These are phyloP conservation scores for Pleurotus platypus DNA, from an alignment of 768 basidiomycete genomes.

Conservation along the genomic window DNA sequence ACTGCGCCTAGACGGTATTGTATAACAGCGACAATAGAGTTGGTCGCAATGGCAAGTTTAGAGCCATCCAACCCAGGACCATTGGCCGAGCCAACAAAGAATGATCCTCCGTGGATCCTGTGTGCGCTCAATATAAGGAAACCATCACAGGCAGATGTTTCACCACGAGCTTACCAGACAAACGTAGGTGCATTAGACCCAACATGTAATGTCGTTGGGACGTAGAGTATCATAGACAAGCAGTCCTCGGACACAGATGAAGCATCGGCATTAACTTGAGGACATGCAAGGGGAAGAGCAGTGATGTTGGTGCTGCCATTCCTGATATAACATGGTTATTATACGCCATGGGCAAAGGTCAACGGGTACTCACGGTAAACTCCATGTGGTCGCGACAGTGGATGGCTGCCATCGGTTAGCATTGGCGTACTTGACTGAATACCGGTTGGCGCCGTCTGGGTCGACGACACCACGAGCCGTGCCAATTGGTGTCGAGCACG, in stretches of 20 bases:
- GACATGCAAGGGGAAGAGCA: slow-evolving; percentile 65
- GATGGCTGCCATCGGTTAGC: slow-evolving; percentile 62
- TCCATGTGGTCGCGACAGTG: slow-evolving; percentile 50
- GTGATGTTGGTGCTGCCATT: slow-evolving; percentile 48
- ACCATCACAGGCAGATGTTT: background rate
- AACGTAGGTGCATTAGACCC: slow-evolving; percentile 45
- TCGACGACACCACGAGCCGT: slow-evolving; percentile 50
- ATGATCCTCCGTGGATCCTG: slow-evolving; percentile 89
- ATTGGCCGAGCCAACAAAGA: slow-evolving; percentile 65
- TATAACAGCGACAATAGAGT: slow-evolving; percentile 75
- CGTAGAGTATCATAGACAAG: slow-evolving; percentile 73
- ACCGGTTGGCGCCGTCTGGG: slow-evolving; percentile 48
- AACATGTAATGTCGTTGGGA: slow-evolving; percentile 34
- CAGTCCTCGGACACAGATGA: slow-evolving; percentile 74
- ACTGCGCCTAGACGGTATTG: slow-evolving; percentile 85
- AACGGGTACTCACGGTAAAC: slow-evolving; percentile 51
- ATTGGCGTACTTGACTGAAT: slow-evolving; percentile 63
- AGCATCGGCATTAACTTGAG: slow-evolving; percentile 51
- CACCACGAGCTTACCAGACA: slow-evolving; percentile 46
- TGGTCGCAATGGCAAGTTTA: slow-evolving; percentile 62
- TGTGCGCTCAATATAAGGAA: background rate
- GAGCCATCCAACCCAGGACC: slow-evolving; percentile 76
- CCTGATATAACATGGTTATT: slow-evolving; percentile 24
- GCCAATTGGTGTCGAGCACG: slow-evolving; percentile 47
- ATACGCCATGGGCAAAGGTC: slow-evolving; percentile 2